A percentile compares a stretch with the other conserved stretches of the same genome.
phyloP scores from a whole-genome alignment of 495 filamentous ascomycete species.

The Hypomontagnella submonticulosa region DNA sequence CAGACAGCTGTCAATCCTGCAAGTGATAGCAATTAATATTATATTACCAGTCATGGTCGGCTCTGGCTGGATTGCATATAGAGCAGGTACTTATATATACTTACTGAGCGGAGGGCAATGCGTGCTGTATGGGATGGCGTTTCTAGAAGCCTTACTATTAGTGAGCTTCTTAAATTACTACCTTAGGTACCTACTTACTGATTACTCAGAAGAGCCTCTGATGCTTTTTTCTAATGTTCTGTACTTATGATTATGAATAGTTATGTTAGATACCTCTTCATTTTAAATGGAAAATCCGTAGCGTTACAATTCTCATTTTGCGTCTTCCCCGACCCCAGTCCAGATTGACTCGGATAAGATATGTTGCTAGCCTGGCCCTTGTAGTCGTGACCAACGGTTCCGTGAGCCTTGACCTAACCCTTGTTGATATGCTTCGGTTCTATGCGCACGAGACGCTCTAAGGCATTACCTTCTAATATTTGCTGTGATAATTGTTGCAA shows the following conservation, averaged over 20 bases:
- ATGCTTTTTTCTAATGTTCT: too few species aligned
- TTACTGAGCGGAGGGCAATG: conserved; percentile 24
- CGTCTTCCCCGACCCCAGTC: conserved; percentile 28
- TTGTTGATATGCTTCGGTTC: conserved; percentile 28
- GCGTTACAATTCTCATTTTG: conserved; percentile 41
- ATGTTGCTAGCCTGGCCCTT: conserved; percentile 27
- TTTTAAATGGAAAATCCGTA: conserved; percentile 24
- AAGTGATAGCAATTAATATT: conserved; percentile 21
- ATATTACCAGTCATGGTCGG: conserved; percentile 11
- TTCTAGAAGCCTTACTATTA: conserved; percentile 31
- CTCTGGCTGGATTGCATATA: too few species aligned
- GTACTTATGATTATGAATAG: conserved; percentile 10
- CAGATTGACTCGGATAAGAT: conserved; percentile 21
- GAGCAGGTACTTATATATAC: conserved; percentile 8
- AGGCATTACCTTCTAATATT: conserved; percentile 30
- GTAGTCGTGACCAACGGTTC: conserved; percentile 26
- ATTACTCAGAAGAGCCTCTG: background rate
- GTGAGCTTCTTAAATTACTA: background rate
- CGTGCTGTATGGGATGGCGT: conserved; percentile 18
- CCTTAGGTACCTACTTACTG: background rate
- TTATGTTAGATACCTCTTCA: conserved; percentile 8
- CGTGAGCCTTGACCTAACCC: conserved; percentile 30
- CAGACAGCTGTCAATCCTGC: conserved; percentile 34
- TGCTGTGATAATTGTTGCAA: conserved; percentile 33
- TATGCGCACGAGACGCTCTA: conserved; percentile 31